These are phyloP conservation scores for Arachis monticola DNA, from an alignment of 331 rosid species.

Conservation along the genomic window DNA sequence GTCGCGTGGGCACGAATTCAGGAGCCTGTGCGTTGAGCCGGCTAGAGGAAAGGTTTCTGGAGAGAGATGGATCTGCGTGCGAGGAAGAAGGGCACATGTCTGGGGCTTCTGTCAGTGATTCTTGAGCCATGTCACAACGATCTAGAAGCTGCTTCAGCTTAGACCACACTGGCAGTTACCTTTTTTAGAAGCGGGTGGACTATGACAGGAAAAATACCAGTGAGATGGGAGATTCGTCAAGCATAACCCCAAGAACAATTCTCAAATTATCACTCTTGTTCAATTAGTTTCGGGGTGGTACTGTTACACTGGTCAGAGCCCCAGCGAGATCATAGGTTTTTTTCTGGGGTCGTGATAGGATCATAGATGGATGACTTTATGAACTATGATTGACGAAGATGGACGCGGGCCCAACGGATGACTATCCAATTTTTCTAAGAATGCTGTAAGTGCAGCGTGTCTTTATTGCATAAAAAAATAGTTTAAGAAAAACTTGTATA, in stretches of 20 bases:
- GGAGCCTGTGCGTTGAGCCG: slow-evolving; percentile 95
- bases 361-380: slow-evolving; percentile 20
- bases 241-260: slow-evolving; percentile 39
- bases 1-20: slow-evolving; percentile 73
- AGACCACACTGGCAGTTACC: slow-evolving; percentile 2
- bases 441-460: no score
- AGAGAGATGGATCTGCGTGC: slow-evolving; percentile 57
- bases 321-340: no score
- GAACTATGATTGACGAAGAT: slow-evolving; percentile 26
- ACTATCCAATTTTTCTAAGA: no score
- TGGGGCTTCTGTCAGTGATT: slow-evolving; percentile 44
- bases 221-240: slow-evolving; percentile 1
- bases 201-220: neutral
- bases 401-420: slow-evolving; percentile 22
- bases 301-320: no score
- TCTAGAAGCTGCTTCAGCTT: slow-evolving; percentile 6
- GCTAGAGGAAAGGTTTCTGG: slow-evolving; percentile 67
- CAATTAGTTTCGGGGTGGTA: no score
- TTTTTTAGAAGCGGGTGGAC: neutral
- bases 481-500: no score
- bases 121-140: slow-evolving; percentile 54
- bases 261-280: slow-evolving; percentile 23
- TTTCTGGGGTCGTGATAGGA: no score
- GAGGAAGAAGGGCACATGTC: slow-evolving; percentile 36
- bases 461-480: no score